Conservation (phyloP, 129 eudicot species). For the Ambrosia trifida region DNA sequence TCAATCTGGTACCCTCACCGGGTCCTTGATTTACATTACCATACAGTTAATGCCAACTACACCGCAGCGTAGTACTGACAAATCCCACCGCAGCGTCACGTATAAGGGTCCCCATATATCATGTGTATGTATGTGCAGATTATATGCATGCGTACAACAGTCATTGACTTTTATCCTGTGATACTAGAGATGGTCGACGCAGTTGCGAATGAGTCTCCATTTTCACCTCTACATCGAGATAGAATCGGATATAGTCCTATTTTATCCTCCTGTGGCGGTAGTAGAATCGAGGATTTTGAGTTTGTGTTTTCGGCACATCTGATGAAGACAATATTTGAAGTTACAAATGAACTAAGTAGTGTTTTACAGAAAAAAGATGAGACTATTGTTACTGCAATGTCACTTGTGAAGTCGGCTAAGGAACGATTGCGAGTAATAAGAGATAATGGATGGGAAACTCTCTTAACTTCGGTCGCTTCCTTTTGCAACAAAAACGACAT, state of each 20-base stretch:
- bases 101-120: too few relatives aligned
- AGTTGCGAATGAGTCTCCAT: background rate
- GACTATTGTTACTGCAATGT: conserved; percentile 15
- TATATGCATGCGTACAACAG: too few relatives aligned
- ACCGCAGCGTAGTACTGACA: too few relatives aligned
- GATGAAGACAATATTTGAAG: conserved; percentile 16
- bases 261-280: too few relatives aligned
- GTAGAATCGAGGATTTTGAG: background rate
- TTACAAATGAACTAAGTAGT: conserved; percentile 9
- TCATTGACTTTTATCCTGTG: conserved; percentile 4
- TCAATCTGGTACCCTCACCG: too few relatives aligned
- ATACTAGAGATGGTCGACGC: conserved; percentile 17
- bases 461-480: background rate
- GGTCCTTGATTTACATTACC: too few relatives aligned
- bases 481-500: background rate
- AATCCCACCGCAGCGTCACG: too few relatives aligned
- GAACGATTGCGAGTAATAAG: background rate
- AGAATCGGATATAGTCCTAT: too few relatives aligned
- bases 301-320: conserved; percentile 12
- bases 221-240: background rate
- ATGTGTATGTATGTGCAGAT: too few relatives aligned
- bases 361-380: conserved; percentile 12
- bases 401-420: conserved; percentile 4
- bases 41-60: too few relatives aligned
- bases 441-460: background rate